Evolutionary conservation across 139 green algal species (phyloP).

Genomic region (Coccomyxa sp.): DNA sequence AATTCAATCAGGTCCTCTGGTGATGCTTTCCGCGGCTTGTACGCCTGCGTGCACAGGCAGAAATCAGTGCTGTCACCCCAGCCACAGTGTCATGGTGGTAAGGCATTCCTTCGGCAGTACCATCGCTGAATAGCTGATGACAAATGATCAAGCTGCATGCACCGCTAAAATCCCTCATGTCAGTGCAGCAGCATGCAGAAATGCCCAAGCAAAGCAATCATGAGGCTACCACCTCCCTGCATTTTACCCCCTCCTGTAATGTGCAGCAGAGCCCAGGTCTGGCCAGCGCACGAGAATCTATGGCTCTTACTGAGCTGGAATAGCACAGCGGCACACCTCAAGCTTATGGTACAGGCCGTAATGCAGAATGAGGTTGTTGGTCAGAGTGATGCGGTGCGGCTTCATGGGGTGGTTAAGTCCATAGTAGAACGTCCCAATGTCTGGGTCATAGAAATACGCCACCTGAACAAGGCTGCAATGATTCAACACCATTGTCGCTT

Average conservation of each 20-base stretch:
- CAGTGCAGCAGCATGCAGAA: too few relatives aligned
- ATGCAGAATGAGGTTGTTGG: constrained; percentile 85
- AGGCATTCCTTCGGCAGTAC: not conserved
- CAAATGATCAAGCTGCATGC: too few relatives aligned
- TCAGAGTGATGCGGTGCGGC: constrained; percentile 91
- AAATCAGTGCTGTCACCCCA: too few relatives aligned
- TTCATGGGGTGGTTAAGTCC: constrained; percentile 88
- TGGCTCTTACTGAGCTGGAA: too few relatives aligned
- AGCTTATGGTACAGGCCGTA: constrained; percentile 86
- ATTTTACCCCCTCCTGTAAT: too few relatives aligned
- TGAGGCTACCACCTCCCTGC: too few relatives aligned
- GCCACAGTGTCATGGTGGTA: too few relatives aligned
- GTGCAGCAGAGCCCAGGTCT: too few relatives aligned
- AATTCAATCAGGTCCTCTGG: constrained; percentile 72
- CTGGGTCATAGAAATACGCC: constrained; percentile 92
- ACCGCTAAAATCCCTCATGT: too few relatives aligned
- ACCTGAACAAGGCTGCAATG: constrained; percentile 36
- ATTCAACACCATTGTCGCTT: too few relatives aligned
- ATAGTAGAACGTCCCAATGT: constrained; percentile 95
- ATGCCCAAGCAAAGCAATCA: too few relatives aligned
- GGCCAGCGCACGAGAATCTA: too few relatives aligned
- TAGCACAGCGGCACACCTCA: constrained; percentile 45
- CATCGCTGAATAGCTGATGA: not conserved
- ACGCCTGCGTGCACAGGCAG: constrained; percentile 37
- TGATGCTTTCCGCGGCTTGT: constrained; percentile 42